These are phyloP conservation scores for Corrigiola litoralis DNA, from an alignment of 179 eudicot genomes.

Conservation along the genomic window DNA sequence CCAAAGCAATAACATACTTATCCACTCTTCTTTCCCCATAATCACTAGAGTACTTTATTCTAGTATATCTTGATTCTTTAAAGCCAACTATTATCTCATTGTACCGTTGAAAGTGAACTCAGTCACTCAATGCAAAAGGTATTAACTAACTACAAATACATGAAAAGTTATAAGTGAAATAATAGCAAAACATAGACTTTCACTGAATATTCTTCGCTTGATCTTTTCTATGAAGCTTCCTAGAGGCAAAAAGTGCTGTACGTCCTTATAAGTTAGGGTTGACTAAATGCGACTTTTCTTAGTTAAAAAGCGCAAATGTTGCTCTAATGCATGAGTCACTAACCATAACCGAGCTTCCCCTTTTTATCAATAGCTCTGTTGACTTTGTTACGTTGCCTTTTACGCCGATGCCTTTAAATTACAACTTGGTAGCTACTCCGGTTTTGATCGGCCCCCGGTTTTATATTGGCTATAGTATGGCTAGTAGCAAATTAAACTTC, in stretches of 20 bases:
- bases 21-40: no score
- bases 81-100: no score
- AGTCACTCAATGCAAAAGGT: no score
- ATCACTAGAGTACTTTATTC: no score
- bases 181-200: background rate
- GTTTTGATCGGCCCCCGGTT: background rate
- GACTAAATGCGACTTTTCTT: conserved; percentile 3
- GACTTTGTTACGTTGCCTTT: background rate
- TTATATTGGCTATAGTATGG: background rate
- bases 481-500: background rate
- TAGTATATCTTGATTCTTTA: no score
- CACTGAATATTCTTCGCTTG: background rate
- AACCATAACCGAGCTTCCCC: no score
- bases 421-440: background rate
- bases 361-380: background rate
- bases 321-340: no score
- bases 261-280: conserved; percentile 5
- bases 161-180: background rate
- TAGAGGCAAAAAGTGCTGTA: background rate
- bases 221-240: conserved; percentile 13
- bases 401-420: background rate
- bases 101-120: no score
- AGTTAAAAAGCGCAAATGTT: background rate
- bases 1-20: no score
- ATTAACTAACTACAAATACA: conserved; percentile 1